phyloP scores from a whole-genome alignment of 2,329 filamentous ascomycete species.

The Dothistroma pini region DNA sequence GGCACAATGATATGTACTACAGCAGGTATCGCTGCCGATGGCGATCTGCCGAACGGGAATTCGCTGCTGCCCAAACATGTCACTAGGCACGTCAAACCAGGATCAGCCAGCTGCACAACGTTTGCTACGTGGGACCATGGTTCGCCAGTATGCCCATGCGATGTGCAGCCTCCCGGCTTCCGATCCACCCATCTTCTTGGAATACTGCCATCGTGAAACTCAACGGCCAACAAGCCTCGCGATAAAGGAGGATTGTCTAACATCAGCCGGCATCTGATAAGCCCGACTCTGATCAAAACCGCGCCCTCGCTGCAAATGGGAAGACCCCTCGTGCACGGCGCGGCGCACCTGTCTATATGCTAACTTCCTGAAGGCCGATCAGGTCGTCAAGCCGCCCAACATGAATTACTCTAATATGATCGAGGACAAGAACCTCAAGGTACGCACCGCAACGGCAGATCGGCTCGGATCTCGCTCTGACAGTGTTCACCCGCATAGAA shows the following conservation, averaged over 20 bases:
- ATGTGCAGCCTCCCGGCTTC: conserved; percentile 1
- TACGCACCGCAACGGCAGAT: conserved; percentile 3
- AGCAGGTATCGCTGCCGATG: not conserved
- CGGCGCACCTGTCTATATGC: conserved; percentile 1
- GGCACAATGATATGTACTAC: not conserved
- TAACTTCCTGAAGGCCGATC: conserved; percentile 5
- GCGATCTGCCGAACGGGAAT: not conserved
- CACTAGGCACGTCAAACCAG: not conserved
- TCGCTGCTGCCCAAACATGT: conserved; percentile 2
- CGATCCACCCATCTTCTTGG: not conserved
- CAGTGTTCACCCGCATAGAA: conserved; percentile 25
- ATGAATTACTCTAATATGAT: conserved; percentile 47
- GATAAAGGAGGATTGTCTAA: not conserved
- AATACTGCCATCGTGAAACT: conserved; percentile 2
- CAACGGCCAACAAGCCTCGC: not conserved
- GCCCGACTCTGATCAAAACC: not conserved
- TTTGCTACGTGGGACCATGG: conserved; percentile 4
- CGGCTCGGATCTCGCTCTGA: not conserved
- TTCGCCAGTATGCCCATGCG: not conserved
- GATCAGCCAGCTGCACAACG: not conserved
- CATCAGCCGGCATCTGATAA: not conserved
- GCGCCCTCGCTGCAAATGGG: conserved; percentile 5
- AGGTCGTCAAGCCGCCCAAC: conserved; percentile 21
- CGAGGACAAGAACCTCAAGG: conserved; percentile 45
- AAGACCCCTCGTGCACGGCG: not conserved